Base-by-base conservation (phyloP, 495 filamentous ascomycete species). In the Jackrogersella multiformis region DNA sequence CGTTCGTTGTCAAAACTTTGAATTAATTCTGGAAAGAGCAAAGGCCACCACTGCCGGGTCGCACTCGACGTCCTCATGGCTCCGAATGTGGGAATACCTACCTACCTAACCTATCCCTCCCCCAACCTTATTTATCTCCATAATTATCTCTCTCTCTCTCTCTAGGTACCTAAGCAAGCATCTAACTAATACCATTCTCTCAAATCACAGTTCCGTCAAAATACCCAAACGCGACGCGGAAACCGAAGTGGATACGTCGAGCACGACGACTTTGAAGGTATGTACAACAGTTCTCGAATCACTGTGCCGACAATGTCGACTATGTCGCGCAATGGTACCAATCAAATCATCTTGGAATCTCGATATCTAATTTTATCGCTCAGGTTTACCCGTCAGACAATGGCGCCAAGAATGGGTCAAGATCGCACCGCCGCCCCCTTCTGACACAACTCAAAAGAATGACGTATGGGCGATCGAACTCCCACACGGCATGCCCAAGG, bases 251-350 rank as follows among this genome's bases (percentile, higher is more conserved):
- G 83, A 55, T 89, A 90, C 73, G 86, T 90, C 42, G 95, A 98
- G 70, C 92, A 97, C 74, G 96, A 99, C 81, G 88, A 97, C 69
- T 95, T 97, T 64, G 94, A 98, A 77, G 93, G 77, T 77, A 54
- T 49, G 65, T 32, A 49, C 24, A 35, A 15, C 23, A n/a, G n/a
- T 35, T 35, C 23, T 10, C 45, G 24, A 5, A 6, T 7, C 49
- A 39, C 8, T 30, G 5, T 23, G 9, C 24, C 20, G 42, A 7
- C 42, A 8, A 45, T 13, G 20, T 24, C 13, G 20, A 18, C 10
- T 12, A 26, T 35, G 32, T 12, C 32, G 32, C 32, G 32, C 10
- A 35, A 15, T 10, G n/a, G 12, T 7, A 26, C 13, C 38, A 45
- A 38, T 9, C 26, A n/a, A n/a, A 18, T 35, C 12, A 38, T 36